phyloP scores from a whole-genome alignment of 768 basidiomycete genomes.

The Termitomyces titanicus region DNA sequence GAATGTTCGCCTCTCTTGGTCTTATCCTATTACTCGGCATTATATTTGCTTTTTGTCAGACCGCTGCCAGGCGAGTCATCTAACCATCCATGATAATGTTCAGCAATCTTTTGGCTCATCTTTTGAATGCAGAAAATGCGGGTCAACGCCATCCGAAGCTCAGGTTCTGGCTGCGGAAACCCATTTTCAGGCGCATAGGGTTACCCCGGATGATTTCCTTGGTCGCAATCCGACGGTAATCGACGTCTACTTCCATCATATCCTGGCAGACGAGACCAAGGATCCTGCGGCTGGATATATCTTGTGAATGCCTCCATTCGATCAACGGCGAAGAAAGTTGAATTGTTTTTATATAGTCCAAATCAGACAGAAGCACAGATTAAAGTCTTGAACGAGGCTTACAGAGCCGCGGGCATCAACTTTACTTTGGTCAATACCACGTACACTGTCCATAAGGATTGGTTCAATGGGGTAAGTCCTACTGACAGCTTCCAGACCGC shows the following conservation, averaged over 20 bases:
- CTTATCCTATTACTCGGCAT: not conserved
- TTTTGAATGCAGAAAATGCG: conserved; percentile 2
- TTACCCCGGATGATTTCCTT: not conserved
- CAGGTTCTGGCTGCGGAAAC: conserved; percentile 8
- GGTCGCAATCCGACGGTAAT: not conserved
- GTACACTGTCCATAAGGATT: conserved; percentile 40
- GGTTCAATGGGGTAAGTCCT: conserved; percentile 46
- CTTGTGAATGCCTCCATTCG: conserved; percentile 26
- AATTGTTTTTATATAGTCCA: not conserved
- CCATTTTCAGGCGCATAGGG: conserved; percentile 11
- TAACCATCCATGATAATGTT: not conserved
- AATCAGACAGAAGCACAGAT: conserved; percentile 34
- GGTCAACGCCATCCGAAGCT: conserved; percentile 7
- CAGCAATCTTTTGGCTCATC: not conserved
- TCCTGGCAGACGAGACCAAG: conserved; percentile 18
- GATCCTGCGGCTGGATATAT: conserved; percentile 34
- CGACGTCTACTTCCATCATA: conserved; percentile 27
- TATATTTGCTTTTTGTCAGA: not conserved
- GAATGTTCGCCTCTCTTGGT: conserved; percentile 1
- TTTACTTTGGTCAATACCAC: conserved; percentile 37
- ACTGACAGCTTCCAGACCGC: conserved; percentile 31
- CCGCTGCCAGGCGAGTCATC: not conserved
- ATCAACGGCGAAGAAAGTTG: not conserved
- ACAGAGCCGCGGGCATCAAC: conserved; percentile 29
- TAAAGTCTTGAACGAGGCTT: conserved; percentile 38